These are phyloP conservation scores for Mytilinidion resinicola DNA, from an alignment of 495 filamentous ascomycete species.

Conservation along the genomic window DNA sequence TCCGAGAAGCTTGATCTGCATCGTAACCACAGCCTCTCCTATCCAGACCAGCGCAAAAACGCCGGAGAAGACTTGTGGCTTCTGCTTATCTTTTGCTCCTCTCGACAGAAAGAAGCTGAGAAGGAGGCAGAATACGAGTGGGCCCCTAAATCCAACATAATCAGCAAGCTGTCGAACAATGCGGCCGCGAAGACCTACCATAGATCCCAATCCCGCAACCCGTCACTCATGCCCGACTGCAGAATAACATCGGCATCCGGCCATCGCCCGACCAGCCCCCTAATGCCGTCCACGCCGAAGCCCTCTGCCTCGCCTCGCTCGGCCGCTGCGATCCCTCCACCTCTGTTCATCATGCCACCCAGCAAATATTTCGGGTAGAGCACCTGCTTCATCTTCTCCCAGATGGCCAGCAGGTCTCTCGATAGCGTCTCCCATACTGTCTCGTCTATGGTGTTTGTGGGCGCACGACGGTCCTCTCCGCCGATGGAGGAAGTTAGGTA, in stretches of 20 bases:
- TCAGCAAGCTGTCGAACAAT: neutral
- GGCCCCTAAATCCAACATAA: constrained; percentile 56
- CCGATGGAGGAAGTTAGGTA: constrained; percentile 84
- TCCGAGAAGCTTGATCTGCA: constrained; percentile 95
- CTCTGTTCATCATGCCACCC: constrained; percentile 58
- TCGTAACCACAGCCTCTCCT: constrained; percentile 92
- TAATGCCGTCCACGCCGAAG: constrained; percentile 53
- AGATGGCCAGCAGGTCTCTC: constrained; percentile 84
- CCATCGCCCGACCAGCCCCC: constrained; percentile 61
- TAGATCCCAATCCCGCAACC: constrained; percentile 91
- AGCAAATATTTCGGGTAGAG: constrained; percentile 93
- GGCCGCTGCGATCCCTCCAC: constrained; percentile 62
- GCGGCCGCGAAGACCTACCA: constrained; percentile 50
- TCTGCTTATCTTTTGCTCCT: constrained; percentile 65
- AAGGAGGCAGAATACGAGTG: constrained; percentile 83
- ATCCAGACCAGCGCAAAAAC: constrained; percentile 97
- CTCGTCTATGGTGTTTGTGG: constrained; percentile 93
- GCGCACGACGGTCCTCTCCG: constrained; percentile 89
- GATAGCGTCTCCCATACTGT: constrained; percentile 91
- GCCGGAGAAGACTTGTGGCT: constrained; percentile 83
- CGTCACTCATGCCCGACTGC: constrained; percentile 77
- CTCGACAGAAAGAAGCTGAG: constrained; percentile 81
- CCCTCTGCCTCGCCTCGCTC: constrained; percentile 59
- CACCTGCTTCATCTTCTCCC: constrained; percentile 98
- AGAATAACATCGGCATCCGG: constrained; percentile 64